Percentiles rank a stretch among this genome's conserved stretches.
Conservation (phyloP, 2,329 filamentous ascomycete genomes). For the Fusarium siculi region DNA sequence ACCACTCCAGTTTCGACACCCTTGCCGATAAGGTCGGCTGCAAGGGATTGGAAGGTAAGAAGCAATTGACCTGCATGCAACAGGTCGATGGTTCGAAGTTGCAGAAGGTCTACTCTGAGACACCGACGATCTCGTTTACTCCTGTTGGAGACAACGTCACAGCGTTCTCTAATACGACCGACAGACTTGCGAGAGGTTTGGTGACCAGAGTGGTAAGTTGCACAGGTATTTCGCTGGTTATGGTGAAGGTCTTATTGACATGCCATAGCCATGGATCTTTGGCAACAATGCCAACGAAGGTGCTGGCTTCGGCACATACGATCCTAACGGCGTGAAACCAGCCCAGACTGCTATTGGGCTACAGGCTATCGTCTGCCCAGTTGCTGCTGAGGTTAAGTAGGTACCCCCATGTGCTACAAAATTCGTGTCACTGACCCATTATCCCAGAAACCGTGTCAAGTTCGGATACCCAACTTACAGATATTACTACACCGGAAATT, state of each 20-base stretch:
- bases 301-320: constrained; percentile 10
- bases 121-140: background rate
- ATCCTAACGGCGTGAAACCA: background rate
- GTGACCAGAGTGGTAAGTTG: constrained; percentile 2
- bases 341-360: constrained; percentile 1
- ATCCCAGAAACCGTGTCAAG: background rate
- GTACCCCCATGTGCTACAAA: rapidly evolving
- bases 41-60: background rate
- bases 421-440: rapidly evolving
- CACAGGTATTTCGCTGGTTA: rapidly evolving
- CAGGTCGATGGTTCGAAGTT: background rate
- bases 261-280: constrained; percentile 11
- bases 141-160: constrained; percentile 7
- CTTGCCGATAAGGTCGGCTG: constrained; percentile 4
- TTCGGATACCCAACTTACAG: constrained; percentile 13
- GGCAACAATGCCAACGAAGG: constrained; percentile 26
- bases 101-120: constrained; percentile 8
- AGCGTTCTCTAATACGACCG: constrained; percentile 5
- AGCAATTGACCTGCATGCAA: constrained; percentile 10
- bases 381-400: constrained; percentile 12
- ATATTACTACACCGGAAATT: constrained; percentile 19
- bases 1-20: constrained; percentile 12
- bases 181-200: background rate
- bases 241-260: rapidly evolving
- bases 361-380: constrained; percentile 5